Percentiles rank a stretch among this genome's conserved stretches.
Conservation (phyloP, 108 stramenopile species). For the Chaetoceros muelleri region DNA sequence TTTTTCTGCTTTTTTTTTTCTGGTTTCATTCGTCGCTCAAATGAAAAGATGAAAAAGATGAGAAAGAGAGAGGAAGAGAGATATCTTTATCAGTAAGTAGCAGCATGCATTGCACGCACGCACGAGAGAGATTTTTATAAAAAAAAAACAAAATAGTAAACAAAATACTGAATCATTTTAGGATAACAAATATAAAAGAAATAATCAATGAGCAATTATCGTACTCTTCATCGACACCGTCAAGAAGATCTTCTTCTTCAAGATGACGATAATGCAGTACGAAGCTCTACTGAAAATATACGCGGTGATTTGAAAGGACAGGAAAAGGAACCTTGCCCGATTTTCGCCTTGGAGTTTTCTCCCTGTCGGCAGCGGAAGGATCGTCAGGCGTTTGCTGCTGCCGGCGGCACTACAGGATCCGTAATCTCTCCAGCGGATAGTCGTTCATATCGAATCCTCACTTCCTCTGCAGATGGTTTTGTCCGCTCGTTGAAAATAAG, state of each 20-base stretch:
- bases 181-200: no score
- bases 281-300: constrained; percentile 4
- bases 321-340: constrained; percentile 19
- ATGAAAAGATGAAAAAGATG: no score
- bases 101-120: no score
- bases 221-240: constrained; percentile 18
- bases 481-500: constrained; percentile 14
- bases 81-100: no score
- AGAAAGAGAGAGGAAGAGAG: no score
- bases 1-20: no score
- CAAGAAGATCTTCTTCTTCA: constrained; percentile 12
- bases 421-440: background rate
- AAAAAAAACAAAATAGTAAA: no score
- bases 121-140: no score
- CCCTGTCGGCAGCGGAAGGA: background rate
- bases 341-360: background rate
- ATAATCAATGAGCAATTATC: constrained; percentile 44
- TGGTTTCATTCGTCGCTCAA: no score
- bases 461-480: constrained; percentile 24
- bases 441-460: constrained; percentile 10
- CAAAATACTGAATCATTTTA: no score
- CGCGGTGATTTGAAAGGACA: no score
- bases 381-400: constrained; percentile 8
- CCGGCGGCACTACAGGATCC: background rate
- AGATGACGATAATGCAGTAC: background rate